Evolutionary conservation across 2,329 filamentous ascomycete genomes (phyloP).

Genomic region (Aspergillus ochraceus): DNA sequence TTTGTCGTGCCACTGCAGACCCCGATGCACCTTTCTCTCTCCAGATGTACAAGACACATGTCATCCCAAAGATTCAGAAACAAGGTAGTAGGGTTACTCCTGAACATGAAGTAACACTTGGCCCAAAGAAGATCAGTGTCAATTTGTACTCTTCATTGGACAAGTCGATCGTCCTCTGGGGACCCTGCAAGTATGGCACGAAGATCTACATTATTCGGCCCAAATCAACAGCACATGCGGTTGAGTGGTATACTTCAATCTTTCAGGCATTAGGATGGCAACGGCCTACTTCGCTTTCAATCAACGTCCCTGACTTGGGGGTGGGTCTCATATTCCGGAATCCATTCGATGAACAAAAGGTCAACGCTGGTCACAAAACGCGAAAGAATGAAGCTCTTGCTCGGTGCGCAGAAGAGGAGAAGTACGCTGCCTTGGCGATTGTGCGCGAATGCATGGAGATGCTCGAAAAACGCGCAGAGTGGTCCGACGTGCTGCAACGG

Average conservation of each 20-base stretch:
- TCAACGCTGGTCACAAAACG: slow-evolving; percentile 32
- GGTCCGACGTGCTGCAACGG: slow-evolving; percentile 58
- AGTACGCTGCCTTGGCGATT: slow-evolving; percentile 57
- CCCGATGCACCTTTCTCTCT: slow-evolving; percentile 57
- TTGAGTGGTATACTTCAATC: slow-evolving; percentile 70
- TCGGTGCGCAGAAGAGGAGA: slow-evolving; percentile 48
- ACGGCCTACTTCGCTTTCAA: slow-evolving; percentile 56
- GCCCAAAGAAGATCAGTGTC: slow-evolving; percentile 54
- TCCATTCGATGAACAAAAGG: slow-evolving; percentile 56
- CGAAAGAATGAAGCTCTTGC: slow-evolving; percentile 44
- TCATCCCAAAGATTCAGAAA: slow-evolving; percentile 61
- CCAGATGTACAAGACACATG: slow-evolving; percentile 62
- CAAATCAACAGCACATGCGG: slow-evolving; percentile 59
- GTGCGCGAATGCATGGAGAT: slow-evolving; percentile 60
- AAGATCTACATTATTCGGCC: slow-evolving; percentile 64
- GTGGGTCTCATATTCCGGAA: slow-evolving; percentile 60
- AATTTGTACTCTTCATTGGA: slow-evolving; percentile 67
- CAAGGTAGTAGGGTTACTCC: slow-evolving; percentile 55
- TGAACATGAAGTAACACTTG: slow-evolving; percentile 58
- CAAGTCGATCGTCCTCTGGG: slow-evolving; percentile 66
- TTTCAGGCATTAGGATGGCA: slow-evolving; percentile 60
- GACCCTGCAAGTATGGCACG: slow-evolving; percentile 54
- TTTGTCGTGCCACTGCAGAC: slow-evolving; percentile 59
- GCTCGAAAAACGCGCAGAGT: slow-evolving; percentile 57
- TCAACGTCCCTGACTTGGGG: slow-evolving; percentile 64